A percentile compares a stretch with the other conserved stretches of the same genome.
These are phyloP conservation scores for Trichosporon coremiiforme DNA, from an alignment of 1,284 basidiomycete species.

Conservation along the genomic window DNA sequence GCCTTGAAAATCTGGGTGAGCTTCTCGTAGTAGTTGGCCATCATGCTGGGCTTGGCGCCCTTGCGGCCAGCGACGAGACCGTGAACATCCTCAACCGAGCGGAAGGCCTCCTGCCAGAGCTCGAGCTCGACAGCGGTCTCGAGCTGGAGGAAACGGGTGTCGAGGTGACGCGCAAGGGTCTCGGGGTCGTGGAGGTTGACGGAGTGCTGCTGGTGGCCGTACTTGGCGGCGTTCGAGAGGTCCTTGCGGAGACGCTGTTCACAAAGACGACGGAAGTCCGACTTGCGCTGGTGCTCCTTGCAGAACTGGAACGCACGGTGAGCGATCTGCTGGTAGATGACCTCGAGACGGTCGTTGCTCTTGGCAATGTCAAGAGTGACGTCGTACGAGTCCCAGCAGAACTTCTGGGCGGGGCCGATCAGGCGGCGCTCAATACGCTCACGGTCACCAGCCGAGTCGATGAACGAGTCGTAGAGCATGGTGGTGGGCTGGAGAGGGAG, in stretches of 20 bases:
- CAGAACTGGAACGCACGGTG: constrained; percentile 98
- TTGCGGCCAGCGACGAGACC: constrained; percentile 84
- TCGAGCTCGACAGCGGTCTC: constrained; percentile 98
- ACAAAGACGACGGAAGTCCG: constrained; percentile 95
- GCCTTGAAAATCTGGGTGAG: constrained; percentile 85
- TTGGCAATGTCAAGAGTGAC: constrained; percentile 95
- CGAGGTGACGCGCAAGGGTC: constrained; percentile 93
- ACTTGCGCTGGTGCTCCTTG: constrained; percentile 88
- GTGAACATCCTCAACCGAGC: constrained; percentile 97
- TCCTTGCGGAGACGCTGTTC: constrained; percentile 91
- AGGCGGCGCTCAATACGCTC: constrained; percentile 94
- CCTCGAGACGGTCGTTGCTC: constrained; percentile 92
- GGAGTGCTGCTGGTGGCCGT: constrained; percentile 88
- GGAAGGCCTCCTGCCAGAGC: constrained; percentile 99
- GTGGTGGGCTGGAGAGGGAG: constrained; percentile 53
- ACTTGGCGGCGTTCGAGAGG: constrained; percentile 92
- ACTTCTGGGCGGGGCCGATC: constrained; percentile 97
- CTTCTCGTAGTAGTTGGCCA: constrained; percentile 99
- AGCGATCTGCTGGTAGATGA: constrained; percentile 94
- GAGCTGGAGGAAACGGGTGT: constrained; percentile 96
- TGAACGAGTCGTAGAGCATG: constrained; percentile 53
- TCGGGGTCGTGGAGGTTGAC: constrained; percentile 98
- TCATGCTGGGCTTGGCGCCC: constrained; percentile 87
- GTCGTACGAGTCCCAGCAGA: constrained; percentile 97
- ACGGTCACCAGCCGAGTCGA: constrained; percentile 69